Evolutionary conservation across 169 alveolate genomes (phyloP).

Genomic region (Neospora caninum): DNA sequence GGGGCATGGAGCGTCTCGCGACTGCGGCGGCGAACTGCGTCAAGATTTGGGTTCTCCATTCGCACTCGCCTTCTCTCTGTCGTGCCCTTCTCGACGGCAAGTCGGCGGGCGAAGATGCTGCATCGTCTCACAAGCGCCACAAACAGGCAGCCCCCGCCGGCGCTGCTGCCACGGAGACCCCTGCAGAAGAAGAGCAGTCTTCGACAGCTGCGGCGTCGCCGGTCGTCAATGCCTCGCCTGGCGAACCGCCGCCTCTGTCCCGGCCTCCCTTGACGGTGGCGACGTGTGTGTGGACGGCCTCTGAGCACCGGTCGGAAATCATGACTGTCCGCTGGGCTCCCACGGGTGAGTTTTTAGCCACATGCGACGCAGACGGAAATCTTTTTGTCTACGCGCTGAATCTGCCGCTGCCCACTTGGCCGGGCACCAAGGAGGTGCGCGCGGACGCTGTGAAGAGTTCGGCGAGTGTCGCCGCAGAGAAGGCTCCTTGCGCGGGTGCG

Average conservation of each 20-base stretch:
- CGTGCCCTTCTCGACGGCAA: not conserved
- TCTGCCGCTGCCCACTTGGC: not conserved
- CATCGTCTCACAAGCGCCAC: not conserved
- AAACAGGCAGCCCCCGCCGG: constrained; percentile 14
- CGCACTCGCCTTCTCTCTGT: constrained; percentile 44
- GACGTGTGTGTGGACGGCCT: constrained; percentile 54
- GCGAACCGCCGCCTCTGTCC: constrained; percentile 20
- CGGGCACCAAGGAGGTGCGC: not conserved
- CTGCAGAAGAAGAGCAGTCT: not conserved
- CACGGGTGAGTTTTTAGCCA: constrained; percentile 22
- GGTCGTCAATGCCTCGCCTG: not conserved
- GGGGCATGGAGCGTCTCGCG: constrained; percentile 63
- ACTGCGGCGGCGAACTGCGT: constrained; percentile 65
- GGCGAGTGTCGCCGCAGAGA: not conserved
- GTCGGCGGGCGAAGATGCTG: not conserved
- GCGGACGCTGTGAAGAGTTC: not conserved
- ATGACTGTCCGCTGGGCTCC: constrained; percentile 52
- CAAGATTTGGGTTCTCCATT: constrained; percentile 63
- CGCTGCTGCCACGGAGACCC: not conserved
- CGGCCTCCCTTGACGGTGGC: constrained; percentile 51
- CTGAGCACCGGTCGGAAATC: constrained; percentile 56
- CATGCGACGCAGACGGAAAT: constrained; percentile 27
- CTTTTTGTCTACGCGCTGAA: constrained; percentile 21
- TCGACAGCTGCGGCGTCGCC: not conserved
- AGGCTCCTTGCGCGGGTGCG: not conserved